Conservation (phyloP, 2,329 filamentous ascomycete species). For the Achaetomium macrosporum region DNA sequence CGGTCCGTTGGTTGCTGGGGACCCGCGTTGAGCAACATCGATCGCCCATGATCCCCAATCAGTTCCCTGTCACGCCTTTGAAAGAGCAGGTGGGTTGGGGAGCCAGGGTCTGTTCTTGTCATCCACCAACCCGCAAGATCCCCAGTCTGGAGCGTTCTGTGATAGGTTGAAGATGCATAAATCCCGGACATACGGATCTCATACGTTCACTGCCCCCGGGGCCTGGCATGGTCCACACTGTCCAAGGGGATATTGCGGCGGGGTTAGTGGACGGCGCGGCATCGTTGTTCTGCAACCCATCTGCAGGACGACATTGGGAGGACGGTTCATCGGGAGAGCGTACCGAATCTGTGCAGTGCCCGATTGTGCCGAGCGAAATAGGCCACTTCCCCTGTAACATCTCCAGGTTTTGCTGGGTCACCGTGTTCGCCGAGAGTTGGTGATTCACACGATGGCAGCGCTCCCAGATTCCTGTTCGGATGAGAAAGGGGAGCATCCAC, state of each 20-base stretch:
- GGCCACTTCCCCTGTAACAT: too few species aligned
- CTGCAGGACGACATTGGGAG: background rate
- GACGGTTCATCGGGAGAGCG: conserved; percentile 4
- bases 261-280: conserved; percentile 2
- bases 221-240: background rate
- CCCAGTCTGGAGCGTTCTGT: conserved; percentile 10
- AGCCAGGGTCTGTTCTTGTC: conserved; percentile 5
- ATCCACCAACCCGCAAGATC: conserved; percentile 4
- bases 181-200: conserved; percentile 14
- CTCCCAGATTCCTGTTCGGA: too few species aligned
- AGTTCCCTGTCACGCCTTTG: background rate
- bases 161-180: conserved; percentile 12
- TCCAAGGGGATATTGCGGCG: conserved; percentile 10
- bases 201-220: background rate
- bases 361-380: background rate
- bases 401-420: too few species aligned
- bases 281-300: conserved; percentile 1
- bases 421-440: too few species aligned
- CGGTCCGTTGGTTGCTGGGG: conserved; percentile 9
- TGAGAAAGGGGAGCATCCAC: too few species aligned
- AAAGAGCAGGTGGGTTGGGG: background rate
- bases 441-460: too few species aligned
- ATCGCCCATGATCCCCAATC: conserved; percentile 15
- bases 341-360: conserved; percentile 9
- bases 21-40: conserved; percentile 6